Base-by-base conservation (phyloP, 116 monocot genomes). In the Dioscorea cayenensis region DNA sequence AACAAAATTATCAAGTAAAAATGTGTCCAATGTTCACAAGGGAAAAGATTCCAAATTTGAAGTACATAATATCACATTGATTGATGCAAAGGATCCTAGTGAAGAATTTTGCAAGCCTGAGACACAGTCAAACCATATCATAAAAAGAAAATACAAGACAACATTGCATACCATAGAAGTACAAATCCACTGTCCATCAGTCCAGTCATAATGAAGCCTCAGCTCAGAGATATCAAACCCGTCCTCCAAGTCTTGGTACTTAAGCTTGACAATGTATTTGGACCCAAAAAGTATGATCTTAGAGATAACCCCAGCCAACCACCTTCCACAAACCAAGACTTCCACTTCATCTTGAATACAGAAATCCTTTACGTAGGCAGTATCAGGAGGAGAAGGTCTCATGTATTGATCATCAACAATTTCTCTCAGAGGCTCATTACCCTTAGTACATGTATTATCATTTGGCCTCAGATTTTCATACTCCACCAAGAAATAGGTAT, bases 401-500 rank as follows among this genome's bases (percentile, higher is more conserved):
- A 82, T 64, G 49, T 78, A 74, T 11, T 75, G 74, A n/a, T 14
- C 14, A 66, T 82, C 77, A 23, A 82, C 49, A 38, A 82, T 71
- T 36, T 82, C 77, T 17, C 32, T 66, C 37, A 77, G 10, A 2
- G 48, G 14, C 3, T 23, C 22, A 23, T n/a, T 51, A 16, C 55
- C 43, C 43, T 43, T 12, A 43, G 43, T 12, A 43, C 43, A 43
- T 5, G 12, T 12, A 7, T 5, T 43, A 43, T 6, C 48, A 51
- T 64, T 28, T 6, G 51, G 28, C 48, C 4, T 48, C 19, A 65
- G 48, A 38, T 65, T 27, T 21, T 66, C 61, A 60, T 82, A 82
- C 29, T 77, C 77, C 13, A 82, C 82, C 66, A 82, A 71, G 71
- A 74, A 74, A 18, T 48, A 59, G 18, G 51, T 43, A 18, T 60